Percentiles rank a stretch among this genome's conserved stretches.
Conservation (phyloP, 345 rosid genomes). For the Arabis alpina region DNA sequence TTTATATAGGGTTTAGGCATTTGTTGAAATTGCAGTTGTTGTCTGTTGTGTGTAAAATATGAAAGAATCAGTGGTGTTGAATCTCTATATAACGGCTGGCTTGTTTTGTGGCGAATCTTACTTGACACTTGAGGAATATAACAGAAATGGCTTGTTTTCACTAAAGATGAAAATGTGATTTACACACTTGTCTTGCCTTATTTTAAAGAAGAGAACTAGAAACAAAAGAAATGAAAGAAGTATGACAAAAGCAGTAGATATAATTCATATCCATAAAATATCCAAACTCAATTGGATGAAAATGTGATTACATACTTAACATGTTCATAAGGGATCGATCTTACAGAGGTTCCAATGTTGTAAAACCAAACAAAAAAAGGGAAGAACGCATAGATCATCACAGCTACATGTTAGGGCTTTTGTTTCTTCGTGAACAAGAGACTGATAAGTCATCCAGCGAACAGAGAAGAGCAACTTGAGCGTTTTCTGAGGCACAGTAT, state of each 20-base stretch:
- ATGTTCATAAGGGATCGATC: not conserved
- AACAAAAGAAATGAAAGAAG: too few species aligned
- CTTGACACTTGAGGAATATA: conserved; percentile 6
- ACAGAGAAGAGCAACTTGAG: conserved; percentile 38
- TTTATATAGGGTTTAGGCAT: conserved; percentile 23
- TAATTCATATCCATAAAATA: too few species aligned
- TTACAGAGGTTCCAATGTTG: not conserved
- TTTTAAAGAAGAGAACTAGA: too few species aligned
- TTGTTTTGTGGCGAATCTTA: conserved; percentile 27
- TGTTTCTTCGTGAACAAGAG: conserved; percentile 19
- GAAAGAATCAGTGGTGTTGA: conserved; percentile 18
- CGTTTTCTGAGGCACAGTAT: conserved; percentile 56
- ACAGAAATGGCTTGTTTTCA: conserved; percentile 2
- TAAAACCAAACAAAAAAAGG: not conserved
- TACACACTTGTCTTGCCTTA: too few species aligned
- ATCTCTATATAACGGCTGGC: conserved; percentile 25
- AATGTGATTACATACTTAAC: too few species aligned
- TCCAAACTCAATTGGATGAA: not conserved
- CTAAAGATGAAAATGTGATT: not conserved
- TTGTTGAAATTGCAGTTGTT: conserved; percentile 29
- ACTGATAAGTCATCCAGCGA: not conserved
- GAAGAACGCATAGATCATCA: conserved; percentile 11
- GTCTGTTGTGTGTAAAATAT: conserved; percentile 38
- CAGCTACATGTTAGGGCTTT: conserved; percentile 5
- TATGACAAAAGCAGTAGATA: too few species aligned